Percentiles rank a stretch among this genome's conserved stretches.
Evolutionary conservation across 2,329 filamentous ascomycete species (phyloP).

Genomic region (Rhytidhysteron rufulum): DNA sequence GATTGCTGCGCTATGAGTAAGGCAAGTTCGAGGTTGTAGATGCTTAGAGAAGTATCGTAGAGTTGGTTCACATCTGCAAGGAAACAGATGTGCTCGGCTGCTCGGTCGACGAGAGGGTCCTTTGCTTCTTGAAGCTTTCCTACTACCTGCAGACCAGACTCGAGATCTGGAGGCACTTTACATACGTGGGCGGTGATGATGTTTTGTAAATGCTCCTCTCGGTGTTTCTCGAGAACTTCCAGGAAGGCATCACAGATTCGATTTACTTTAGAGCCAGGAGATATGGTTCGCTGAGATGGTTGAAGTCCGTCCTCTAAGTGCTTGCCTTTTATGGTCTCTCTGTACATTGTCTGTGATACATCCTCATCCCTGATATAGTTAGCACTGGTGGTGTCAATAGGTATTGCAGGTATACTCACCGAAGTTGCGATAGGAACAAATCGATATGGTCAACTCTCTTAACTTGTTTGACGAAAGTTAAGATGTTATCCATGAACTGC

Average conservation of each 20-base stretch:
- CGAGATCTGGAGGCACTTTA: constrained; percentile 85
- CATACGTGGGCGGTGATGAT: constrained; percentile 92
- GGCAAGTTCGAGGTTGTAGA: constrained; percentile 88
- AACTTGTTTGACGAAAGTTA: constrained; percentile 78
- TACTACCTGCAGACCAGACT: constrained; percentile 77
- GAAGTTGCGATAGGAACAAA: constrained; percentile 81
- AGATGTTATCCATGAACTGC: constrained; percentile 75
- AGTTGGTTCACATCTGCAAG: constrained; percentile 88
- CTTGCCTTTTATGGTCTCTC: constrained; percentile 64
- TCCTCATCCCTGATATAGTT: constrained; percentile 66
- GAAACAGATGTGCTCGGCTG: constrained; percentile 96
- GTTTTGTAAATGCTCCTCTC: constrained; percentile 72
- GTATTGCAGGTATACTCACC: constrained; percentile 48
- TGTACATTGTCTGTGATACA: constrained; percentile 89
- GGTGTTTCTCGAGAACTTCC: constrained; percentile 55
- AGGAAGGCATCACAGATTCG: constrained; percentile 83
- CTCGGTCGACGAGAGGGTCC: constrained; percentile 69
- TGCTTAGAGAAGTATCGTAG: constrained; percentile 82
- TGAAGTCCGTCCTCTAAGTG: constrained; percentile 3
- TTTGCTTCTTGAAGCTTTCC: constrained; percentile 57
- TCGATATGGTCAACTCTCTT: constrained; percentile 80
- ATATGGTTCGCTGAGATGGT: neutral
- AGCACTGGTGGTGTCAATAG: constrained; percentile 3
- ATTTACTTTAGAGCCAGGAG: constrained; percentile 66
- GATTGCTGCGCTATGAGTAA: constrained; percentile 92